Evolutionary conservation across 2,329 filamentous ascomycete species (phyloP), one percentile per base, ranked within the genome.

Genomic region (Dendrostoma leiphaemia): DNA sequence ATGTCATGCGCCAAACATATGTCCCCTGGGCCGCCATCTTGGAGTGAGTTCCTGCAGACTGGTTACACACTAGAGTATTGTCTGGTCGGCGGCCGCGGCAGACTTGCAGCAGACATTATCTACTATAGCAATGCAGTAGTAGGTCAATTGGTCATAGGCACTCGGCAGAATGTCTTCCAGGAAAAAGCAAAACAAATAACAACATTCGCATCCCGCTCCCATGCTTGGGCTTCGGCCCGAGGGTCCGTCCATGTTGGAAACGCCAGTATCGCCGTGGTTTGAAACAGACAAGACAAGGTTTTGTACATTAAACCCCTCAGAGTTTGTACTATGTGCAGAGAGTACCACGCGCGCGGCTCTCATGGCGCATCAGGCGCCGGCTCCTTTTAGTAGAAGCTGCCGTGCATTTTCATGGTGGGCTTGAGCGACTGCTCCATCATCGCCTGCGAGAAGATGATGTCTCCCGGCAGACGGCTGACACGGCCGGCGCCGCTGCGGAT

Each of bases 401-500:
- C 38, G 35, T 50, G 35, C 72, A 85, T 78, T 60, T 67, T 71
- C 83, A 82, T 85, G 49, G 73, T 71, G 40, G 83, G 83, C 71
- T 85, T 85, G 58, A 86, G 74, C 61, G 76, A 75, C 60, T 84
- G 71, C 54, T 75, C 71, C 68, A 93, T 71, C 53, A 90, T 83
- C 31, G 88, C 82, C 64, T 79, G 80, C 3, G 90, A 91, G 60
- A 91, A 92, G 54, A 96, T 90, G 40, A 86, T 82, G 62, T 92
- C 90, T 54, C 84, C 86, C 0, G 92, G 91, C 57, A 97, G 81
- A 47, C 89, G 85, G 67, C 90, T 94, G 60, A 97, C 84, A 59
- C 92, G 89, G 65, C 95, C 93, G 43, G 91, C 91, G 60, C 92
- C 92, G 54, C 76, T 82, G 60, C 91, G 89, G 63, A 96, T 85